Percentiles rank a stretch among this genome's conserved stretches.
Evolutionary conservation across 345 rosid genomes (phyloP).

Genomic region (Boechera stricta): DNA sequence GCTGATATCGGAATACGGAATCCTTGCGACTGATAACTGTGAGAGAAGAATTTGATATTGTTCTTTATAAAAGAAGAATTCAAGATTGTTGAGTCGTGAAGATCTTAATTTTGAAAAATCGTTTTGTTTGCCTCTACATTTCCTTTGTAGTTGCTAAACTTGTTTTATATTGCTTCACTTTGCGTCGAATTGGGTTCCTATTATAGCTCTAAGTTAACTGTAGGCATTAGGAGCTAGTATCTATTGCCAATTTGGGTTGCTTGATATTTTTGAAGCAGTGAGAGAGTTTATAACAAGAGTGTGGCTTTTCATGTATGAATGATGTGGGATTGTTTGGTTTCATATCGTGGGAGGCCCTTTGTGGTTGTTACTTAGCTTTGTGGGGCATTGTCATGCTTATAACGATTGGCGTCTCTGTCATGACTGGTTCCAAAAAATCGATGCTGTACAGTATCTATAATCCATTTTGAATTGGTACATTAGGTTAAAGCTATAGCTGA

Average conservation of each 20-base stretch:
- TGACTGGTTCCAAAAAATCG: neutral
- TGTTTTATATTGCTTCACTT: neutral
- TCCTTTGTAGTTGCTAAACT: neutral
- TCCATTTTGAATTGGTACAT: neutral
- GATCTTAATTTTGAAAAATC: neutral
- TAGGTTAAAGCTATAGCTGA: neutral
- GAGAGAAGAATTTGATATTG: constrained; percentile 12
- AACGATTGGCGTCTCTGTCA: neutral
- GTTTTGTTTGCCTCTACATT: neutral
- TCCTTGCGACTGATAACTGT: neutral
- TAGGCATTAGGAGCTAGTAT: neutral
- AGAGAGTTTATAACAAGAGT: neutral
- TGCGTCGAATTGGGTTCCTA: constrained; percentile 9
- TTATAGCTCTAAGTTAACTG: neutral
- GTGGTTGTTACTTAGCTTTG: neutral
- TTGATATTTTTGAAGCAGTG: neutral
- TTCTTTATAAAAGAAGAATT: neutral
- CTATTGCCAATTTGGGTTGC: no score
- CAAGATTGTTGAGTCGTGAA: neutral
- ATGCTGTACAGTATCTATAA: neutral
- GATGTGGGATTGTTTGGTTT: constrained; percentile 9
- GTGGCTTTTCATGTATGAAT: neutral
- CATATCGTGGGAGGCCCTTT: neutral
- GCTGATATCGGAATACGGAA: neutral
- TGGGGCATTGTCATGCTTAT: constrained; percentile 4